Conservation (phyloP, 2,329 filamentous ascomycete species). For the Eutypella sp. region DNA sequence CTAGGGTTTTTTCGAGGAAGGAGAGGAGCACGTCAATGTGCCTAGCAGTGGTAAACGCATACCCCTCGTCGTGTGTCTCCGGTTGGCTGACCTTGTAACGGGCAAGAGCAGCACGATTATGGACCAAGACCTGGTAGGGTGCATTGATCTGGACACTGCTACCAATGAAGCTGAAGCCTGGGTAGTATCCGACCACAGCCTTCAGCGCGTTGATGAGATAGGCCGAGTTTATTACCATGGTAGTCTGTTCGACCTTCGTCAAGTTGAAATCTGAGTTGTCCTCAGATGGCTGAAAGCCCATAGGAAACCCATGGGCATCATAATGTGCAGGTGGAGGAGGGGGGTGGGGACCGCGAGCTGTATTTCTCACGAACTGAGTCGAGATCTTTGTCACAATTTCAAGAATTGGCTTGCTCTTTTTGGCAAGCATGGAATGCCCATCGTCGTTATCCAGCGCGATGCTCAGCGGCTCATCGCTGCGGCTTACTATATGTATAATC, state of each 20-base stretch:
- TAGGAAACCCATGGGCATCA: slow-evolving; percentile 10
- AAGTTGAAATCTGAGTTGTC: slow-evolving; percentile 19
- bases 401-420: slow-evolving; percentile 31
- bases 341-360: not conserved
- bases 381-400: slow-evolving; percentile 39
- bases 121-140: slow-evolving; percentile 44
- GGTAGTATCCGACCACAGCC: slow-evolving; percentile 45
- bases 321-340: slow-evolving; percentile 15
- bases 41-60: slow-evolving; percentile 32
- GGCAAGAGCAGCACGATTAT: slow-evolving; percentile 39
- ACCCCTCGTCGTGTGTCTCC: slow-evolving; percentile 34
- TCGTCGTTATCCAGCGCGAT: slow-evolving; percentile 25
- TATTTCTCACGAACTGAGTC: slow-evolving; percentile 12
- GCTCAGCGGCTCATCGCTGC: slow-evolving; percentile 34
- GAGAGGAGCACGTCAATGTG: slow-evolving; percentile 42
- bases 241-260: slow-evolving; percentile 26
- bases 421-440: slow-evolving; percentile 10
- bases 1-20: slow-evolving; percentile 37
- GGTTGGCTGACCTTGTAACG: slow-evolving; percentile 38
- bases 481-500: slow-evolving; percentile 25
- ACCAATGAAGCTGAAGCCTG: slow-evolving; percentile 32
- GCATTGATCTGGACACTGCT: slow-evolving; percentile 34
- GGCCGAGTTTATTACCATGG: slow-evolving; percentile 40
- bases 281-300: slow-evolving; percentile 1
- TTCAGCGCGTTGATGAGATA: slow-evolving; percentile 43